Evolutionary conservation across 1,139 yeast species (phyloP).

Genomic region (Neolecta irregularis): DNA sequence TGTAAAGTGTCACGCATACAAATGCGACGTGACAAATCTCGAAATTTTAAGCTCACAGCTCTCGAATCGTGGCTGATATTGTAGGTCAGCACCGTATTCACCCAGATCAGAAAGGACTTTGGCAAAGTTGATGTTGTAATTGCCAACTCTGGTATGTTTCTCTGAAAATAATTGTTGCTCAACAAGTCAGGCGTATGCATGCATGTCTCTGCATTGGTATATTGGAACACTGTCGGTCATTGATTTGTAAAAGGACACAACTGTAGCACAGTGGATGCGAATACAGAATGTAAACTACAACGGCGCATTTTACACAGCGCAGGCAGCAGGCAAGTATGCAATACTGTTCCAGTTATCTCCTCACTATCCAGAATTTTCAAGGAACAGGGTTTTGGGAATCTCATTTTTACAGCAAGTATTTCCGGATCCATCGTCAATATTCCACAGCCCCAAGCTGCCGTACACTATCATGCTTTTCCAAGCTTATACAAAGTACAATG

Average conservation of each 20-base stretch:
- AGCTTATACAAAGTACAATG: neutral
- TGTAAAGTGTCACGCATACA: constrained; percentile 54
- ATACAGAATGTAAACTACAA: constrained; percentile 58
- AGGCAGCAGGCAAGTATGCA: constrained; percentile 53
- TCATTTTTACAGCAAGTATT: constrained; percentile 79
- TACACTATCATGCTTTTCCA: constrained; percentile 41
- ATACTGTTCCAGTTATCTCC: no score
- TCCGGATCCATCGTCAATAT: constrained; percentile 78
- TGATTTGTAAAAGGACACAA: no score
- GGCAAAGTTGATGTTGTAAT: constrained; percentile 69
- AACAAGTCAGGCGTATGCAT: no score
- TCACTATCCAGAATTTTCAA: no score
- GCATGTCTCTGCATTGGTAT: no score
- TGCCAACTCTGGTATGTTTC: constrained; percentile 84
- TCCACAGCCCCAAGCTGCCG: constrained; percentile 79
- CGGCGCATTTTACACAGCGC: constrained; percentile 66
- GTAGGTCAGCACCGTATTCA: constrained; percentile 36
- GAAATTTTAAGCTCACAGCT: no score
- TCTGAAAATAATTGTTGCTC: no score
- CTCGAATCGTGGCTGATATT: no score
- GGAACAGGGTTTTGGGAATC: constrained; percentile 54
- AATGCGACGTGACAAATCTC: constrained; percentile 49
- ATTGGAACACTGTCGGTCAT: no score
- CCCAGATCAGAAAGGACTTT: constrained; percentile 51
- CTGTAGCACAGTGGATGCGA: no score